These are phyloP conservation scores for Rhytidiadelphus loreus DNA, from an alignment of 225 moss, liverwort and hornwort species.

Conservation along the genomic window DNA sequence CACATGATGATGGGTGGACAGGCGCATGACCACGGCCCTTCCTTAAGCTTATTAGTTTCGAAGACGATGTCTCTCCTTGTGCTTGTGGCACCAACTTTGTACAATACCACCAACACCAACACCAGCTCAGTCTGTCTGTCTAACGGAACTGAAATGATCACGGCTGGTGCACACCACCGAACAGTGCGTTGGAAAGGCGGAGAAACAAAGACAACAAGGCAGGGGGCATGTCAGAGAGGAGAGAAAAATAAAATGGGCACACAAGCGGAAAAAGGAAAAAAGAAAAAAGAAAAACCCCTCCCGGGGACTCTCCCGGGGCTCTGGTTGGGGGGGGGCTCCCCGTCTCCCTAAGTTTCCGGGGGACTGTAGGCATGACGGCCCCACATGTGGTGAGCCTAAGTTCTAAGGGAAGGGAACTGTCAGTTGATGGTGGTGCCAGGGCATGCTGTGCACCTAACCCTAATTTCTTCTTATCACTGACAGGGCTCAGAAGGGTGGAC, in stretches of 20 bases:
- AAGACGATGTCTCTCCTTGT: background rate
- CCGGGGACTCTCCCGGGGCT: no score
- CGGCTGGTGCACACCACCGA: background rate
- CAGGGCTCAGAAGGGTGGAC: background rate
- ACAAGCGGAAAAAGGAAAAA: no score
- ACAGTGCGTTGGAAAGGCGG: background rate
- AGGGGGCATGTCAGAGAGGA: background rate
- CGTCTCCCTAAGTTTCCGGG: no score
- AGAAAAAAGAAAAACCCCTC: no score
- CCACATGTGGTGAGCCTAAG: background rate
- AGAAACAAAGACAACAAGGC: background rate
- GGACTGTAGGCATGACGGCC: background rate
- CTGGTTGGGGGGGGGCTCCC: no score
- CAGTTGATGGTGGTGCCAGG: background rate
- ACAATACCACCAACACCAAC: no score
- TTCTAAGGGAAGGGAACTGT: background rate
- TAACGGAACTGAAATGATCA: background rate
- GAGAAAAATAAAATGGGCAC: no score
- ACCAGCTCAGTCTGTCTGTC: background rate
- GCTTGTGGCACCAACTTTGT: background rate
- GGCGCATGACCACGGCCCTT: background rate
- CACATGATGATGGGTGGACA: background rate
- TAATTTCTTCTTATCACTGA: background rate
- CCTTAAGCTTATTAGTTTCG: background rate
- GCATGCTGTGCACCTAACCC: background rate